These are phyloP conservation scores for Talaromyces marneffei DNA, from an alignment of 2,329 filamentous ascomycete genomes.

Conservation along the genomic window DNA sequence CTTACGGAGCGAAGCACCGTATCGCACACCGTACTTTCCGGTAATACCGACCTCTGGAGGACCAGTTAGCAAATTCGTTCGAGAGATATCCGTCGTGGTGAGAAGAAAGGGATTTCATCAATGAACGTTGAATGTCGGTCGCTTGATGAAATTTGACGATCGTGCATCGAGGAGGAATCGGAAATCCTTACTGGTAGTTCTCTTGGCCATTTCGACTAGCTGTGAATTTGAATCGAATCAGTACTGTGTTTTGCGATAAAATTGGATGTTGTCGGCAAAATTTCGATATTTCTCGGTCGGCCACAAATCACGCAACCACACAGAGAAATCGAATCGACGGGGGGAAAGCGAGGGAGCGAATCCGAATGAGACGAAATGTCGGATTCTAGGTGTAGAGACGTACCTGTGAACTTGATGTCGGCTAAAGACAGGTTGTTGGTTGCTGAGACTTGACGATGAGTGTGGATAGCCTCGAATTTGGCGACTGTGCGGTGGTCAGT, in stretches of 20 bases:
- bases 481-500: slow-evolving; percentile 9
- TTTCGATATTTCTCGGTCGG: slow-evolving; percentile 2
- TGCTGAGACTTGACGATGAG: slow-evolving; percentile 6
- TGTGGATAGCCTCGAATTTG: slow-evolving; percentile 13
- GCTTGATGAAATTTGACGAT: neutral
- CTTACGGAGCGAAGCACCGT: slow-evolving; percentile 99
- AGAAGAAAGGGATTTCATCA: neutral
- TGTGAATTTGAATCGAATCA: slow-evolving; percentile 1
- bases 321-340: neutral
- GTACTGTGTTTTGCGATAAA: slow-evolving; percentile 1
- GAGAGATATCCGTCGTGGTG: neutral
- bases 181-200: slow-evolving; percentile 16
- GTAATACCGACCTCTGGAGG: slow-evolving; percentile 82
- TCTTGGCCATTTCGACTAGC: slow-evolving; percentile 15
- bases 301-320: neutral
- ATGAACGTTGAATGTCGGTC: neutral
- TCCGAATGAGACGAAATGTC: too few relatives aligned
- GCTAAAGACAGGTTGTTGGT: slow-evolving; percentile 9
- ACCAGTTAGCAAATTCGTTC: slow-evolving; percentile 21
- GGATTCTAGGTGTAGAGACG: neutral
- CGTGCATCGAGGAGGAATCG: neutral
- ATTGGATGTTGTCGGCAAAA: neutral
- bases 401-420: slow-evolving; percentile 16
- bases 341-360: neutral
- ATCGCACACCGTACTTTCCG: slow-evolving; percentile 97